A percentile compares a stretch with the other conserved stretches of the same genome.
phyloP scores from a whole-genome alignment of 1,139 yeast genomes.

The Magnusiomyces paraingens region DNA sequence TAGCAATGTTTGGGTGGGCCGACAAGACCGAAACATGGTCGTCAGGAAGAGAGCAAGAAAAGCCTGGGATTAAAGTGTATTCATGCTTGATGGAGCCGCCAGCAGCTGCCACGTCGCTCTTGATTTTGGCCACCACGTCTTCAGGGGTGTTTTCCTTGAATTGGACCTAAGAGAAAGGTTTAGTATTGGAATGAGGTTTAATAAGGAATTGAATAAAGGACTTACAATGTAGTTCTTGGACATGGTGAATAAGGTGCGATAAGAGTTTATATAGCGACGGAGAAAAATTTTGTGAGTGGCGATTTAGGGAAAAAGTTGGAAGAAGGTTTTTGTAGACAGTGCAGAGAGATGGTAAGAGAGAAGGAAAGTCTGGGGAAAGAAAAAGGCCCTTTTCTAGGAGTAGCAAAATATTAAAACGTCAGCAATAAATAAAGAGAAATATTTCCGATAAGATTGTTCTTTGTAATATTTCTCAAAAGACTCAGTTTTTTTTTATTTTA shows the following conservation, averaged over 20 bases:
- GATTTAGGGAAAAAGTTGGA: too few species aligned
- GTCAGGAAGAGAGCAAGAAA: slow-evolving; percentile 29
- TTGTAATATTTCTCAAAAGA: too few species aligned
- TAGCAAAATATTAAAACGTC: too few species aligned
- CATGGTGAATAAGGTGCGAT: slow-evolving; percentile 3
- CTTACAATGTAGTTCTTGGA: slow-evolving; percentile 13
- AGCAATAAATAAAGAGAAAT: too few species aligned
- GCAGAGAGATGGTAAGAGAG: too few species aligned
- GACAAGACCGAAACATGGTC: slow-evolving; percentile 25
- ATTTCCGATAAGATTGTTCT: too few species aligned
- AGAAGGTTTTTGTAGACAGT: too few species aligned
- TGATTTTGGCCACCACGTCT: slow-evolving; percentile 21
- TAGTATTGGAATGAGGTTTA: background rate
- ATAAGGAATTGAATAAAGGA: background rate
- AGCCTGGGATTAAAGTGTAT: slow-evolving; percentile 29
- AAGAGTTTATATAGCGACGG: too few species aligned
- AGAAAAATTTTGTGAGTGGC: too few species aligned
- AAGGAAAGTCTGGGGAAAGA: too few species aligned
- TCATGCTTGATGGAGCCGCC: slow-evolving; percentile 26
- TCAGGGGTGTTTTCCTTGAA: slow-evolving; percentile 26
- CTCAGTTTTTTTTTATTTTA: too few species aligned
- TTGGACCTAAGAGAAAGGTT: slow-evolving; percentile 20
- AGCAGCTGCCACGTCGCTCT: slow-evolving; percentile 21
- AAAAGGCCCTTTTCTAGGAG: too few species aligned
- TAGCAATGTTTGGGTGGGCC: slow-evolving; percentile 26